Evolutionary conservation across 352 stramenopile genomes (phyloP).

Genomic region (Globisporangium heterothallicum): DNA sequence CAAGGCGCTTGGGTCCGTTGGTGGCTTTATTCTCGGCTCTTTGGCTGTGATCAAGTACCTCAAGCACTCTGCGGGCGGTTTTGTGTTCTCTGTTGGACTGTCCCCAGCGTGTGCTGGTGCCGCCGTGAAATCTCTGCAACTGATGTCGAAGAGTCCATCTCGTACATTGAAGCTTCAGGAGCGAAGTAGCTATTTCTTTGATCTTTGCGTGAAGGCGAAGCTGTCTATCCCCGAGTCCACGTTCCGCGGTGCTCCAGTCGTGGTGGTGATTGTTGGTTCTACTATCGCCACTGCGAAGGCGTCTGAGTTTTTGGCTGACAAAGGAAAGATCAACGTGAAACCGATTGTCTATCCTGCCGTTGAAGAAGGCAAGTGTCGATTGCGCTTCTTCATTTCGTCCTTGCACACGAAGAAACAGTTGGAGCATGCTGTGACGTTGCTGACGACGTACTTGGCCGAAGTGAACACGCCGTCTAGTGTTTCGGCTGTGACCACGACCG

Average conservation of each 20-base stretch:
- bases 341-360: conserved; percentile 84
- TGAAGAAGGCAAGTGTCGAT: conserved; percentile 75
- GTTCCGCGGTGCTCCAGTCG: conserved; percentile 64
- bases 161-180: conserved; percentile 63
- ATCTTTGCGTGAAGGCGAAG: conserved; percentile 58
- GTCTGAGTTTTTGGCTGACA: conserved; percentile 50
- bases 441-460: conserved; percentile 31
- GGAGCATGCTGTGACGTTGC: conserved; percentile 38
- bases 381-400: conserved; percentile 85
- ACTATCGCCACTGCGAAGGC: conserved; percentile 75
- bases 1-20: conserved; percentile 62
- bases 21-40: conserved; percentile 57
- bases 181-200: conserved; percentile 68
- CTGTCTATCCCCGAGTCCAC: conserved; percentile 57
- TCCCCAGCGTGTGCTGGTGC: conserved; percentile 61
- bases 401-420: conserved; percentile 69
- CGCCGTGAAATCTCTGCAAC: conserved; percentile 59
- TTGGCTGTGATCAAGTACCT: conserved; percentile 49
- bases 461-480: neutral
- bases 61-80: conserved; percentile 61
- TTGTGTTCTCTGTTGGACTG: conserved; percentile 76
- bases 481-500: neutral
- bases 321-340: conserved; percentile 72
- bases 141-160: conserved; percentile 54
- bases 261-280: conserved; percentile 74